These are phyloP conservation scores for Didymosphaeria variabile DNA, from an alignment of 2,329 filamentous ascomycete genomes.

Conservation along the genomic window DNA sequence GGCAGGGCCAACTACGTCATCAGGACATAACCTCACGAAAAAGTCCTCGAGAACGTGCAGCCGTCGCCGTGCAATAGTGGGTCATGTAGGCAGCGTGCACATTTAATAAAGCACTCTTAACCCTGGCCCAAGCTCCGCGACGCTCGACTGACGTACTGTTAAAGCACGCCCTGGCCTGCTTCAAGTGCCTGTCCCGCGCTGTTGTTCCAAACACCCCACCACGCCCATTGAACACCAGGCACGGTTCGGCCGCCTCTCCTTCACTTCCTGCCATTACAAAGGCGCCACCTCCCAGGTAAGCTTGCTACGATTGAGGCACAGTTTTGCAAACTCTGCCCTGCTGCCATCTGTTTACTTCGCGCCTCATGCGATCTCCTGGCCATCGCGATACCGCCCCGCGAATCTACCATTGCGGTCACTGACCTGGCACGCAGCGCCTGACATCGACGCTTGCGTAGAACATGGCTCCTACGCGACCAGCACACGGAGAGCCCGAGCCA, in stretches of 20 bases:
- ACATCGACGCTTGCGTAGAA: conserved; percentile 21
- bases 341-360: conserved; percentile 6
- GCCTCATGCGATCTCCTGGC: conserved; percentile 3
- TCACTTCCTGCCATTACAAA: background rate
- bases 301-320: background rate
- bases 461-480: conserved; percentile 37
- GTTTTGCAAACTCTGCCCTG: background rate
- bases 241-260: background rate
- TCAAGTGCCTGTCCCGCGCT: background rate
- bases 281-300: conserved; percentile 9
- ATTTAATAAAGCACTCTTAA: conserved; percentile 3
- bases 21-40: conserved; percentile 13
- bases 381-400: conserved; percentile 3
- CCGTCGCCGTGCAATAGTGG: conserved; percentile 12
- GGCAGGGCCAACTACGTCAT: conserved; percentile 14
- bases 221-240: background rate
- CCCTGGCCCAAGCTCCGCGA: conserved; percentile 16
- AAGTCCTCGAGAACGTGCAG: conserved; percentile 5
- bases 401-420: conserved; percentile 11
- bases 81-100: conserved; percentile 8
- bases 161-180: conserved; percentile 1
- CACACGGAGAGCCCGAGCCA: conserved; percentile 27
- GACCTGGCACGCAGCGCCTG: conserved; percentile 34
- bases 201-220: conserved; percentile 8
- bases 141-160: conserved; percentile 16